Conservation (phyloP, 257 asterid species). For the Coffea canephora region DNA sequence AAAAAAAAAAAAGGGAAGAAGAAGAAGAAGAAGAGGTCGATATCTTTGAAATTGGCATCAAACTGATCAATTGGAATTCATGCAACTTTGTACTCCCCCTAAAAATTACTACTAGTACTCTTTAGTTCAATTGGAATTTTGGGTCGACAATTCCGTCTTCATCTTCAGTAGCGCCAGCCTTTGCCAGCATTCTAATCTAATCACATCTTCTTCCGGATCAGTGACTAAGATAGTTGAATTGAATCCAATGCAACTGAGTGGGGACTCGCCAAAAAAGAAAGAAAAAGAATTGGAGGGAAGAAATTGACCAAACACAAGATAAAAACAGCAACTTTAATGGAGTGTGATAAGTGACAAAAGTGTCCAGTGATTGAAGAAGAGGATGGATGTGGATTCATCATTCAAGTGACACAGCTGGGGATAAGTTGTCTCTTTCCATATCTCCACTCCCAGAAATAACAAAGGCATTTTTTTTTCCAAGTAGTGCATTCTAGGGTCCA, state of each 20-base stretch:
- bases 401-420: conserved; percentile 48
- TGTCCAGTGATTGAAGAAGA: conserved; percentile 25
- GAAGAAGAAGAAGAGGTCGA: too few relatives aligned
- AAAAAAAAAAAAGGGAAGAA: too few relatives aligned
- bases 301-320: conserved; percentile 30
- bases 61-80: too few relatives aligned
- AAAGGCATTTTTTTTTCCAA: background rate
- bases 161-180: background rate
- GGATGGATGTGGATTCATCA: conserved; percentile 2
- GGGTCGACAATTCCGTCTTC: background rate
- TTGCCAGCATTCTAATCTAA: background rate
- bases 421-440: conserved; percentile 50
- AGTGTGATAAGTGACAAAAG: conserved; percentile 47
- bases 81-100: too few relatives aligned
- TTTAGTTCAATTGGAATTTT: background rate
- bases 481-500: background rate
- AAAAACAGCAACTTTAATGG: conserved; percentile 28
- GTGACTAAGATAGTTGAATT: conserved; percentile 14
- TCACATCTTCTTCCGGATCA: background rate
- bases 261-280: conserved; percentile 37
- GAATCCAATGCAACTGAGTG: conserved; percentile 12
- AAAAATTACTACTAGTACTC: background rate
- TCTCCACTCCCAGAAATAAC: background rate
- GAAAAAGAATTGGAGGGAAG: background rate
- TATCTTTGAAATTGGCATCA: too few relatives aligned